Conservation (phyloP, 306 rosid species). For the Medicago truncatula region MtrunA17r5.0-ANR NC_053049.1:19619001-19619500, state of each 20-base stretch:
- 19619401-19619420: slow-evolving; percentile 94
- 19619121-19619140: background rate
- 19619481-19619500: slow-evolving; percentile 67
- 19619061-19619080: background rate
- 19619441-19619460: slow-evolving; percentile 68
- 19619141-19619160: background rate
- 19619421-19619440: slow-evolving; percentile 83
- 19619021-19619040: background rate
- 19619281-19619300: slow-evolving; percentile 44
- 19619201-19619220: slow-evolving; percentile 23
- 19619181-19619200: background rate
- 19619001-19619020: background rate
- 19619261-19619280: slow-evolving; percentile 1
- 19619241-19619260: slow-evolving; percentile 33
- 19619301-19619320: slow-evolving; percentile 53
- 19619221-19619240: slow-evolving; percentile 19
- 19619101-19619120: slow-evolving; percentile 22
- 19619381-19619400: slow-evolving; percentile 75
- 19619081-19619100: slow-evolving; percentile 30
- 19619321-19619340: slow-evolving; percentile 66
- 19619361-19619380: slow-evolving; percentile 91
- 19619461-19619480: slow-evolving; percentile 78
- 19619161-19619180: background rate
- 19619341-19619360: slow-evolving; percentile 73
- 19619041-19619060: background rate